Conservation (phyloP, 345 rosid species). For the Populus davidiana region DNA sequence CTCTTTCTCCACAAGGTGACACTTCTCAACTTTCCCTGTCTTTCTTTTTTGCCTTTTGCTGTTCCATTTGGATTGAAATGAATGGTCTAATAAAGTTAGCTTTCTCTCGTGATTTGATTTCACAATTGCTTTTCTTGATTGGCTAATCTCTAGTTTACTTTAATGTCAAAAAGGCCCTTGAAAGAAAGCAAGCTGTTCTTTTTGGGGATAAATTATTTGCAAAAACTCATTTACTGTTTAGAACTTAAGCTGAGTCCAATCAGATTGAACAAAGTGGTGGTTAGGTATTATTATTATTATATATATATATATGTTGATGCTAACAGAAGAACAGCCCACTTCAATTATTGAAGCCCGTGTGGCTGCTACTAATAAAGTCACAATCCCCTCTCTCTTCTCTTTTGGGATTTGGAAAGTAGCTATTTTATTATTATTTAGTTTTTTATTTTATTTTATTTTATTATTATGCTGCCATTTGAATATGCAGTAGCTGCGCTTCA, state of each 20-base stretch:
- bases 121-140: background rate
- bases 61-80: background rate
- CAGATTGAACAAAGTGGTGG: background rate
- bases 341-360: slow-evolving; percentile 6
- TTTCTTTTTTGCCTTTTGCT: too few species aligned
- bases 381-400: background rate
- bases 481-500: background rate
- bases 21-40: background rate
- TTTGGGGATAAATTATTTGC: background rate
- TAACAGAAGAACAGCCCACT: background rate
- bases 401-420: background rate
- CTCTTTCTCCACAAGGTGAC: background rate
- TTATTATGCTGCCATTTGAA: background rate
- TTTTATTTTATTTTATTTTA: too few species aligned
- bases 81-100: background rate
- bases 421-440: background rate
- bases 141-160: background rate
- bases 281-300: too few species aligned
- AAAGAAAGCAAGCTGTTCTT: background rate
- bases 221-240: background rate
- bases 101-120: background rate
- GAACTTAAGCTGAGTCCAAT: background rate
- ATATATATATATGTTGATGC: background rate
- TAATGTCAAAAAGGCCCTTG: background rate
- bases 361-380: background rate